Evolutionary conservation across 768 basidiomycete genomes (phyloP).

Genomic region (Pisolithus orientalis): DNA sequence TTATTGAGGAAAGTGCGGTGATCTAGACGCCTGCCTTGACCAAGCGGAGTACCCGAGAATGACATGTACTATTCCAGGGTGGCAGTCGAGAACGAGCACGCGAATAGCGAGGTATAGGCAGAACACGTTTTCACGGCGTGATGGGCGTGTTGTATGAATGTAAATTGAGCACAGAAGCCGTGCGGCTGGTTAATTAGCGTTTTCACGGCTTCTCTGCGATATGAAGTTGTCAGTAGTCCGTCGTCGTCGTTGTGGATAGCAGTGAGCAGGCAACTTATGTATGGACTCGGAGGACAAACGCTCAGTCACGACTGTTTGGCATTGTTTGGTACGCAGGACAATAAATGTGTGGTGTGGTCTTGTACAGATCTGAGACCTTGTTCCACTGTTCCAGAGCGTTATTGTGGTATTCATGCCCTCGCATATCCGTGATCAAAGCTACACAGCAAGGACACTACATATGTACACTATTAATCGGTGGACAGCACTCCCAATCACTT

Average conservation of each 20-base stretch:
- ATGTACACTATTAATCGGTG: conserved; percentile 19
- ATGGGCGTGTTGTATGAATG: neutral
- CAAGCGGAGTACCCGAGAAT: conserved; percentile 77
- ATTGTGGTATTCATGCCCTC: neutral
- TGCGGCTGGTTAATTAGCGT: neutral
- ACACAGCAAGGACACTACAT: conserved; percentile 14
- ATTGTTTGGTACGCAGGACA: conserved; percentile 13
- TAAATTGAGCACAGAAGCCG: neutral
- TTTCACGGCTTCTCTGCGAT: neutral
- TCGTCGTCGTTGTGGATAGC: neutral
- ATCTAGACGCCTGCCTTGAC: conserved; percentile 84
- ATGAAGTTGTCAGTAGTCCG: neutral
- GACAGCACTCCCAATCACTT: conserved; percentile 14
- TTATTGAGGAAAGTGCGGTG: conserved; percentile 73
- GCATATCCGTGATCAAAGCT: conserved; percentile 9
- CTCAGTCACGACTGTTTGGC: conserved; percentile 17
- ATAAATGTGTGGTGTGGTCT: neutral
- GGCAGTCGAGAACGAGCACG: conserved; percentile 3
- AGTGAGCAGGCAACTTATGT: neutral
- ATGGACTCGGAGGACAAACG: neutral
- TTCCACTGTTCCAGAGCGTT: neutral
- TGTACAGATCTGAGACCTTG: neutral
- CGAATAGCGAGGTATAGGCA: neutral
- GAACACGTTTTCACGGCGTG: conserved; percentile 10
- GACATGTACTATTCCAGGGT: conserved; percentile 53